Percentiles rank a stretch among this genome's conserved stretches.
Evolutionary conservation across 495 filamentous ascomycete species (phyloP).

Genomic region (Podospora sp.): DNA sequence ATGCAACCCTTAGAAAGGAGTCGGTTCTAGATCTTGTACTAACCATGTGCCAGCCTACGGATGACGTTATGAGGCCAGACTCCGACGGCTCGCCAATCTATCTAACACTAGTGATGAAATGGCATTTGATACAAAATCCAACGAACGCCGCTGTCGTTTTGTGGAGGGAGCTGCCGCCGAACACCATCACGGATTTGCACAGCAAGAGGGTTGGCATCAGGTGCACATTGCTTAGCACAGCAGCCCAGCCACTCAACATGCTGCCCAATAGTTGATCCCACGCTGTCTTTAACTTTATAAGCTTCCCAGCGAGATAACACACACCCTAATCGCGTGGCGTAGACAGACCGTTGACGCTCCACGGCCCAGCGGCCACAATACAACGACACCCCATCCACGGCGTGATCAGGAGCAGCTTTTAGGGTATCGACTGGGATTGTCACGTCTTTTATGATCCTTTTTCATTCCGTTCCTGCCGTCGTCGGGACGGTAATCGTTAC

Average conservation of each 20-base stretch:
- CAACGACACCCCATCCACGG: background rate
- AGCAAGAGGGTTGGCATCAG: no score
- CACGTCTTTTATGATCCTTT: slow-evolving; percentile 42
- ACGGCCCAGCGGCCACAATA: background rate
- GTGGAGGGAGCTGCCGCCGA: no score
- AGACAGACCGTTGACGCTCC: background rate
- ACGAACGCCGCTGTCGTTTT: background rate
- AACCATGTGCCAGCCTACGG: background rate
- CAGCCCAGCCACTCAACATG: background rate
- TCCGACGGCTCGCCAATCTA: background rate
- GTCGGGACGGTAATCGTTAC: slow-evolving; percentile 45
- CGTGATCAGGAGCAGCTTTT: background rate
- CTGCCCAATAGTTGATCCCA: background rate
- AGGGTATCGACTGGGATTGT: slow-evolving; percentile 24
- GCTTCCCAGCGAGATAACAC: background rate
- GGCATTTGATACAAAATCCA: background rate
- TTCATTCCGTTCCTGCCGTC: slow-evolving; percentile 41
- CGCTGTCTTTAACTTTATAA: background rate
- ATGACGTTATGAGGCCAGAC: slow-evolving; percentile 15
- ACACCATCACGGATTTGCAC: no score
- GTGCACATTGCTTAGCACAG: background rate
- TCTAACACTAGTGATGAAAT: background rate
- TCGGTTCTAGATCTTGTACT: background rate
- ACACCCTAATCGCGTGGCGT: background rate
- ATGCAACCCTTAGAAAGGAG: background rate